Conservation (phyloP, 306 rosid species). For the Cicer arietinum region DNA sequence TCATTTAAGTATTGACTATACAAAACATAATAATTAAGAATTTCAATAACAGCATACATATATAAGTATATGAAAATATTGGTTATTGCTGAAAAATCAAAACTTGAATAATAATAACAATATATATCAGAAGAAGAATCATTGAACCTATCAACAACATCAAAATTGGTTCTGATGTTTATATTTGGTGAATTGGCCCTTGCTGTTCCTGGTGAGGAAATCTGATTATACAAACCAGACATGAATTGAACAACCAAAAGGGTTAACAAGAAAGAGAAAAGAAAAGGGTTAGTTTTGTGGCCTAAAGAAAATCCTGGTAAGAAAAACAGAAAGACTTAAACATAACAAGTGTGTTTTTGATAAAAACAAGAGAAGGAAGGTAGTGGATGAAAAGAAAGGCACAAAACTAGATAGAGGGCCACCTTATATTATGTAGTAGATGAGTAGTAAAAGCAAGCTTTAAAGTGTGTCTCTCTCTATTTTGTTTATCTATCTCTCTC, state of each 20-base stretch:
- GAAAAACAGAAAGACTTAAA: slow-evolving; percentile 8
- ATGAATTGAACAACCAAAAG: slow-evolving; percentile 47
- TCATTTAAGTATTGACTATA: slow-evolving; percentile 63
- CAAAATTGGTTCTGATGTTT: slow-evolving; percentile 56
- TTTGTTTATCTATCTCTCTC: slow-evolving; percentile 37
- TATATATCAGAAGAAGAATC: slow-evolving; percentile 5
- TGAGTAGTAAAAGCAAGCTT: slow-evolving; percentile 52
- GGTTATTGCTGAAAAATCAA: slow-evolving; percentile 7
- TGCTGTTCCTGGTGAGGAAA: slow-evolving; percentile 57
- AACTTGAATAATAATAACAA: slow-evolving; percentile 1
- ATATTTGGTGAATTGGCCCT: slow-evolving; percentile 63
- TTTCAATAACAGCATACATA: not conserved
- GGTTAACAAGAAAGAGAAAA: slow-evolving; percentile 19
- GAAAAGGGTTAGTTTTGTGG: slow-evolving; percentile 23
- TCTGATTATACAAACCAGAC: slow-evolving; percentile 63
- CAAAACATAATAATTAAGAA: slow-evolving; percentile 32
- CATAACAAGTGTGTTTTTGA: slow-evolving; percentile 38
- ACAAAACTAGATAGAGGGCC: slow-evolving; percentile 53
- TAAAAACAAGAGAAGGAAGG: slow-evolving; percentile 18
- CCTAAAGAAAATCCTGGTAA: slow-evolving; percentile 22
- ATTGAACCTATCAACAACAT: slow-evolving; percentile 56
- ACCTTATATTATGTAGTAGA: slow-evolving; percentile 39
- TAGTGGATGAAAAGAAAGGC: slow-evolving; percentile 45
- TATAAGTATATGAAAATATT: not conserved
- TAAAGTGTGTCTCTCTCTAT: slow-evolving; percentile 40